These are phyloP conservation scores for Arachis stenosperma DNA, from an alignment of 306 rosid species.

Conservation along the genomic window DNA sequence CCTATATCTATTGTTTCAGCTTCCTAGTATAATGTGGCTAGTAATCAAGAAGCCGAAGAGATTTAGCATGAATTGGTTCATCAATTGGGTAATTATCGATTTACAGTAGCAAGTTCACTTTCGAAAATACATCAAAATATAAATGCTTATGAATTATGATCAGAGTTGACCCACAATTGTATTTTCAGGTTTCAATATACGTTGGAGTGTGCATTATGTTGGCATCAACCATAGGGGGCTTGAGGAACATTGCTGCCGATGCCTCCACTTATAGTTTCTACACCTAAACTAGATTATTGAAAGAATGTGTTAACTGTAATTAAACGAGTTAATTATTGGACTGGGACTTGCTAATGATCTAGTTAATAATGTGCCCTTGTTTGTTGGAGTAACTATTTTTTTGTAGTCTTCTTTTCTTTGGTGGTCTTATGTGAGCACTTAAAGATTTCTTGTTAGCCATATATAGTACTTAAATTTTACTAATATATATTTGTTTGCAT, in stretches of 20 bases:
- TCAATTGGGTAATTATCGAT: constrained; percentile 75
- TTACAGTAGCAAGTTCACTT: constrained; percentile 14
- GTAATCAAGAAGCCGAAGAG: constrained; percentile 84
- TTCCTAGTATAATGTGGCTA: constrained; percentile 92
- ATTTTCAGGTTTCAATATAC: constrained; percentile 62
- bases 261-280: constrained; percentile 87
- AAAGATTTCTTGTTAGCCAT: not conserved
- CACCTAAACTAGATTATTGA: constrained; percentile 39
- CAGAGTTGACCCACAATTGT: constrained; percentile 12
- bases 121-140: constrained; percentile 8
- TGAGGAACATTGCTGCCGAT: constrained; percentile 78
- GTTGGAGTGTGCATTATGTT: constrained; percentile 84
- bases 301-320: not conserved
- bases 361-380: not conserved
- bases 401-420: not conserved
- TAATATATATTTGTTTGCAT: no score
- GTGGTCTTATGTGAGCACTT: not conserved
- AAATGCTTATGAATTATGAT: not conserved
- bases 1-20: constrained; percentile 51
- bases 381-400: constrained; percentile 1
- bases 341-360: not conserved
- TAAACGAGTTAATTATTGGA: constrained; percentile 9
- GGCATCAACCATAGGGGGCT: constrained; percentile 91
- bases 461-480: no score
- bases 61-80: constrained; percentile 77